phyloP scores from a whole-genome alignment of 345 rosid genomes.

The Combretum micranthum region DNA sequence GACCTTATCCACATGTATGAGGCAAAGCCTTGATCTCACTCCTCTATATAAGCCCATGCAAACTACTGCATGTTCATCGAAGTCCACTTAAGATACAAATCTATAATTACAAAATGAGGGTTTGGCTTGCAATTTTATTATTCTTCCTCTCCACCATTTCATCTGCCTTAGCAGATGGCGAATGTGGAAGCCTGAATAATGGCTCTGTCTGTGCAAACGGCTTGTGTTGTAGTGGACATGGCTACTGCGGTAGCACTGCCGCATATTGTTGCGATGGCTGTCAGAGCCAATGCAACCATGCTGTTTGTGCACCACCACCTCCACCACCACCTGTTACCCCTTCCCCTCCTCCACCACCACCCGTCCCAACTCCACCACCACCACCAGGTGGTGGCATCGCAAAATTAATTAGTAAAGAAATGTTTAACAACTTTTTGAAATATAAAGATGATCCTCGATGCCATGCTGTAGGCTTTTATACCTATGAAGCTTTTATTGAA shows the following conservation, averaged over 20 bases:
- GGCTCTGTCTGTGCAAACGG: not conserved
- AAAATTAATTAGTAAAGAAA: constrained; percentile 6
- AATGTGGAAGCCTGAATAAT: constrained; percentile 1
- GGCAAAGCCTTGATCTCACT: too few species aligned
- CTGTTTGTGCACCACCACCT: not conserved
- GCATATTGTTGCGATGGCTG: constrained; percentile 1
- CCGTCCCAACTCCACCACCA: not conserved
- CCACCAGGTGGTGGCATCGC: not conserved
- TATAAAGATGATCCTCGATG: constrained; percentile 11
- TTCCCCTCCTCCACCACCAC: too few species aligned
- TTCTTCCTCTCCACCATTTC: too few species aligned
- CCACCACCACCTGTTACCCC: too few species aligned
- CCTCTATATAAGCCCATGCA: too few species aligned
- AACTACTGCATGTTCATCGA: too few species aligned
- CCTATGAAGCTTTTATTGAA: constrained; percentile 11
- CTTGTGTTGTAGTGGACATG: constrained; percentile 3
- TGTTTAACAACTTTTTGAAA: constrained; percentile 13
- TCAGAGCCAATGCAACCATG: not conserved
- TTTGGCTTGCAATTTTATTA: too few species aligned
- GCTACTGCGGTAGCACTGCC: constrained; percentile 4
- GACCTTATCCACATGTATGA: too few species aligned
- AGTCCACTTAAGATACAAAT: not conserved
- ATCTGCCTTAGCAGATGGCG: too few species aligned
- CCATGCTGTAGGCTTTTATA: constrained; percentile 12
- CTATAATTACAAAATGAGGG: not conserved